These are phyloP conservation scores for Cicer arietinum DNA, from an alignment of 306 rosid genomes.

Conservation along the genomic window DNA sequence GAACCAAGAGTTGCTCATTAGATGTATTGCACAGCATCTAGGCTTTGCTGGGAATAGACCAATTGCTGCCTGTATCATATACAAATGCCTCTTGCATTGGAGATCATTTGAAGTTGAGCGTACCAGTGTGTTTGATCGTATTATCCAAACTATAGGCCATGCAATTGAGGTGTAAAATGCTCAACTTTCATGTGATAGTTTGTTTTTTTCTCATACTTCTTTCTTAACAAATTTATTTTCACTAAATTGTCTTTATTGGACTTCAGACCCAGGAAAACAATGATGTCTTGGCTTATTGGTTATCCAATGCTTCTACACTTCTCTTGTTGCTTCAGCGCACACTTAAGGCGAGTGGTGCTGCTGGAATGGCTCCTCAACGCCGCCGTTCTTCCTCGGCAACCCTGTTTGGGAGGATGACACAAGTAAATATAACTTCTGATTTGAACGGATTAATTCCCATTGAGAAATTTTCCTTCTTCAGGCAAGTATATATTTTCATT, in stretches of 20 bases:
- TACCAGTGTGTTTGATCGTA: slow-evolving; percentile 65
- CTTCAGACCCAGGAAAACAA: slow-evolving; percentile 66
- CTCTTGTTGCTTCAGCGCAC: slow-evolving; percentile 69
- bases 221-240: slow-evolving; percentile 30
- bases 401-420: slow-evolving; percentile 69
- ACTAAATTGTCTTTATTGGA: slow-evolving; percentile 40
- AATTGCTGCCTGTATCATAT: slow-evolving; percentile 62
- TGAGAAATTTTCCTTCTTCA: slow-evolving; percentile 32
- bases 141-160: slow-evolving; percentile 62
- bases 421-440: slow-evolving; percentile 50
- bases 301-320: slow-evolving; percentile 65
- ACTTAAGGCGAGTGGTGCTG: slow-evolving; percentile 72
- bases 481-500: slow-evolving; percentile 25
- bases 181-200: slow-evolving; percentile 35
- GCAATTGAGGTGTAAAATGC: slow-evolving; percentile 62
- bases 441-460: slow-evolving; percentile 22
- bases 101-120: slow-evolving; percentile 75
- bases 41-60: slow-evolving; percentile 68
- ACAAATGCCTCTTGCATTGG: slow-evolving; percentile 70
- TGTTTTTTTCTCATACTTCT: slow-evolving; percentile 30
- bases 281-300: slow-evolving; percentile 64
- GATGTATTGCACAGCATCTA: slow-evolving; percentile 59
- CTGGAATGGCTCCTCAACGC: slow-evolving; percentile 72
- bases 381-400: slow-evolving; percentile 65
- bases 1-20: slow-evolving; percentile 69